Evolutionary conservation across 2,329 filamentous ascomycete species (phyloP).

Genomic region (Alternaria sp.): DNA sequence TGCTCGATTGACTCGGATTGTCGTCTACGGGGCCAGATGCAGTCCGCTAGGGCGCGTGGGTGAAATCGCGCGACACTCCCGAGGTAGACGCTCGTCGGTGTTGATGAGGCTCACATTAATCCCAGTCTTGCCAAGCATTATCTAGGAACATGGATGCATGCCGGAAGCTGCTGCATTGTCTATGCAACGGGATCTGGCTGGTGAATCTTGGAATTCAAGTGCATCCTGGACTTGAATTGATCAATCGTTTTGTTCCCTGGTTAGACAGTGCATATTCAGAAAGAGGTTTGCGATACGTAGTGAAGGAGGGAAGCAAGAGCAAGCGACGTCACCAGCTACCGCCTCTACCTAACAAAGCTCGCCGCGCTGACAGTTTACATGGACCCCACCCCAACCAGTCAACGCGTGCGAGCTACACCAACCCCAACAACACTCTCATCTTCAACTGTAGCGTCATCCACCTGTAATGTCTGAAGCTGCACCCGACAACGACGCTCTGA

Average conservation of each 20-base stretch:
- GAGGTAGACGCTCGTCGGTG: constrained; percentile 22
- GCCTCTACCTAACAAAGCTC: constrained; percentile 5
- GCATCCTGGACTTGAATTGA: background rate
- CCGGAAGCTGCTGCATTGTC: background rate
- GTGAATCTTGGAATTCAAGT: background rate
- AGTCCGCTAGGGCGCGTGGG: background rate
- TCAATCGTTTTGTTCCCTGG: background rate
- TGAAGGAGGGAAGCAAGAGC: background rate
- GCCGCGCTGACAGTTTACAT: constrained; percentile 6
- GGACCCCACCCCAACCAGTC: constrained; percentile 13
- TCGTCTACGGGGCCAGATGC: background rate
- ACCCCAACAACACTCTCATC: constrained; percentile 9
- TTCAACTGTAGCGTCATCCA: background rate
- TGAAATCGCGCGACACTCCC: constrained; percentile 9
- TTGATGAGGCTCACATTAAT: constrained; percentile 29
- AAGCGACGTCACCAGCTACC: constrained; percentile 18
- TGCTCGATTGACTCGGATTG: background rate
- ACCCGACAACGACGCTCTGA: constrained; percentile 45
- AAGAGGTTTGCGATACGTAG: background rate
- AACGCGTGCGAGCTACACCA: constrained; percentile 17
- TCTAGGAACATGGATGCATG: constrained; percentile 18
- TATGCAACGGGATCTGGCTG: background rate
- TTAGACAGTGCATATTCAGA: background rate
- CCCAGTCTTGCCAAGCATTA: constrained; percentile 21
- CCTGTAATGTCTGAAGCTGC: constrained; percentile 45